Conservation (phyloP, 2,329 filamentous ascomycete genomes). For the Pestalotiopsis sp. region DNA sequence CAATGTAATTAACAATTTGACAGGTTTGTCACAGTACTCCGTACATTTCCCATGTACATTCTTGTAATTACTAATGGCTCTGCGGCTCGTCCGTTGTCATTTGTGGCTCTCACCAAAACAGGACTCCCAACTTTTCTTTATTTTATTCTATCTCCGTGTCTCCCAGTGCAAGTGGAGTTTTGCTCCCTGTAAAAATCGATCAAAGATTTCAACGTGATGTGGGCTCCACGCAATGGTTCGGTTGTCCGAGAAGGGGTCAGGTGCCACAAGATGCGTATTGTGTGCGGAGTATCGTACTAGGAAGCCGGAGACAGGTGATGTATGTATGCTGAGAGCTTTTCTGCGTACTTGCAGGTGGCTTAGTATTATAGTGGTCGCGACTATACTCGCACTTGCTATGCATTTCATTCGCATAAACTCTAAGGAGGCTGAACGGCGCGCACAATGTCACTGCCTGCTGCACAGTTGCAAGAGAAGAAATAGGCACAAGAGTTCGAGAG, state of each 20-base stretch:
- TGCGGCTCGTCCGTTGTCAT: neutral
- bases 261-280: neutral
- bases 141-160: neutral
- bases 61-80: neutral
- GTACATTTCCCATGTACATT: neutral
- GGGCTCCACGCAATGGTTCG: neutral
- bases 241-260: neutral
- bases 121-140: neutral
- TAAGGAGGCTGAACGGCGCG: neutral
- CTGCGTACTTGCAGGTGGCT: neutral
- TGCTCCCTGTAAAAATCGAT: neutral
- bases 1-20: neutral
- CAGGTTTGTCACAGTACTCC: neutral
- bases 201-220: conserved; percentile 9
- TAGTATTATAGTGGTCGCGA: neutral
- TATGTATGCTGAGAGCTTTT: neutral
- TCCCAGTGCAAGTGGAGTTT: neutral
- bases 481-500: neutral
- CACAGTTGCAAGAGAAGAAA: neutral
- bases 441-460: neutral
- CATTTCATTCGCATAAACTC: neutral
- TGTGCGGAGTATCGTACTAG: neutral
- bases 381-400: neutral
- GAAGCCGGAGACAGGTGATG: too few species aligned
- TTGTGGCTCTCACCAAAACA: neutral